A percentile compares a stretch with the other conserved stretches of the same genome.
phyloP scores from a whole-genome alignment of 2,329 filamentous ascomycete species.

The Colletotrichum agaves region DNA sequence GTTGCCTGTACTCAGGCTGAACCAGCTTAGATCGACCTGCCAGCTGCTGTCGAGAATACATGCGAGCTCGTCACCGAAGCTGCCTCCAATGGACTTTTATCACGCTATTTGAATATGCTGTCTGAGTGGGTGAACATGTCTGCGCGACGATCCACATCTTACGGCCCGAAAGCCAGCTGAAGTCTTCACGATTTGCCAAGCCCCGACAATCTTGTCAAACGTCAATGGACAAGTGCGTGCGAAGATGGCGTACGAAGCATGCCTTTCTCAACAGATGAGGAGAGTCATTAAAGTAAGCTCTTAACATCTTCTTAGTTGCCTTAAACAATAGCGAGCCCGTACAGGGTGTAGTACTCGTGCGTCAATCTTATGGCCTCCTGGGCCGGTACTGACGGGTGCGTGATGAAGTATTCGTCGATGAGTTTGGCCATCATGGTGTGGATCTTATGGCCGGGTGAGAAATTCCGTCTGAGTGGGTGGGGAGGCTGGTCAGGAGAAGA shows the following conservation, averaged over 20 bases:
- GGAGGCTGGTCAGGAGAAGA: neutral
- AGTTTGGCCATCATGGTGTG: slow-evolving; percentile 88
- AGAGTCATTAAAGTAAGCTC: no score
- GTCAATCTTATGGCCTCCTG: slow-evolving; percentile 87
- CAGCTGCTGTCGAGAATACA: slow-evolving; percentile 65
- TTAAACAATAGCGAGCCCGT: slow-evolving; percentile 78
- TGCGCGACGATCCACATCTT: neutral
- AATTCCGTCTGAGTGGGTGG: neutral
- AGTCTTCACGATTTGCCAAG: slow-evolving; percentile 18
- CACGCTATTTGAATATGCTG: no score
- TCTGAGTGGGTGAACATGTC: no score
- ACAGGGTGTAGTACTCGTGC: slow-evolving; percentile 91
- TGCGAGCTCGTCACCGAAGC: slow-evolving; percentile 67
- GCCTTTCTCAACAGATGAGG: neutral
- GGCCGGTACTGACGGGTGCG: slow-evolving; percentile 78
- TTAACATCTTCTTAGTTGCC: no score
- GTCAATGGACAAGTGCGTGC: neutral
- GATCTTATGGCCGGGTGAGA: slow-evolving; percentile 74
- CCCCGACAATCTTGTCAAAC: slow-evolving; percentile 19
- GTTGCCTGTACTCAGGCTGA: slow-evolving; percentile 68
- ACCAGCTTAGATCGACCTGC: slow-evolving; percentile 69
- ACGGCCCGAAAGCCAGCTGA: slow-evolving; percentile 15
- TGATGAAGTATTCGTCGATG: slow-evolving; percentile 73
- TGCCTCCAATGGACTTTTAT: slow-evolving; percentile 52
- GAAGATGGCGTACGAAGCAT: no score